phyloP scores from a whole-genome alignment of 2,329 filamentous ascomycete genomes.

The Calonectria leucothoes region DNA sequence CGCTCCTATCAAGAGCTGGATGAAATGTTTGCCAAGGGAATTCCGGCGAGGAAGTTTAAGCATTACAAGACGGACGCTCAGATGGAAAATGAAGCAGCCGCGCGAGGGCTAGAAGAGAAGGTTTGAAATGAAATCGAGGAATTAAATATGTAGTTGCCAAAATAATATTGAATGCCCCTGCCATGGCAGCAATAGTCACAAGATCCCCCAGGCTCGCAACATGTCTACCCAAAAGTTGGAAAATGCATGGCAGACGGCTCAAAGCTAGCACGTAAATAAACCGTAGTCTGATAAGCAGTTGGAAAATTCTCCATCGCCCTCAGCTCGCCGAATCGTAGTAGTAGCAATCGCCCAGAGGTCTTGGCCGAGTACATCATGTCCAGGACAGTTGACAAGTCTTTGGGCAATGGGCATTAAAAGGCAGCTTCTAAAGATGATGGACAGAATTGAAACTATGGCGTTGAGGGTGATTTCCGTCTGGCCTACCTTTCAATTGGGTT shows the following conservation, averaged over 20 bases:
- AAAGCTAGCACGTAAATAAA: neutral
- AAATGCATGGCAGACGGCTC: neutral
- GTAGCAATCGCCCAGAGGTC: neutral
- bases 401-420: neutral
- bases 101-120: neutral
- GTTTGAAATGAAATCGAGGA: neutral
- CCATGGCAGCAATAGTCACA: neutral
- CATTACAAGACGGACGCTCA: conserved; percentile 22
- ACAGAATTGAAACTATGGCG: neutral
- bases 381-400: neutral
- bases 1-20: conserved; percentile 33
- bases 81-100: conserved; percentile 22
- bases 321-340: neutral
- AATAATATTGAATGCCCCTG: neutral
- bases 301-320: neutral
- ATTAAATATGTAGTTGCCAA: neutral
- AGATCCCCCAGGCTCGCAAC: neutral
- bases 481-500: neutral
- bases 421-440: neutral
- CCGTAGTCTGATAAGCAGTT: neutral
- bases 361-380: neutral
- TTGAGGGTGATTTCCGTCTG: neutral
- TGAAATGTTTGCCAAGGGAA: conserved; percentile 30
- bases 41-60: conserved; percentile 22
- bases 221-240: neutral